Evolutionary conservation across 352 stramenopile species (phyloP).

Genomic region (Phytopythium aichiense): DNA sequence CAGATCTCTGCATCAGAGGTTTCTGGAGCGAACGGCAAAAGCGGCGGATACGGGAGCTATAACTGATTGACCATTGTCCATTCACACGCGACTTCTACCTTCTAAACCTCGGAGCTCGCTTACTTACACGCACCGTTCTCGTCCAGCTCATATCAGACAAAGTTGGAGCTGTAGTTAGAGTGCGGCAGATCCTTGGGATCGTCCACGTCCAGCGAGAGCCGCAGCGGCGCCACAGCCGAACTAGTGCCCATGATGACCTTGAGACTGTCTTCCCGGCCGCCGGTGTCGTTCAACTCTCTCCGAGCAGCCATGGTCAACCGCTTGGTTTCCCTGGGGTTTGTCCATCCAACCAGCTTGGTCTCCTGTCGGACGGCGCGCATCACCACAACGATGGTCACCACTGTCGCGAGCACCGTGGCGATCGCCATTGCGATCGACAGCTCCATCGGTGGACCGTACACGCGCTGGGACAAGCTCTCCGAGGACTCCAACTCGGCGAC

Average conservation of each 20-base stretch:
- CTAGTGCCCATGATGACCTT: background rate
- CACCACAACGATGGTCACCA: background rate
- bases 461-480: constrained; percentile 4
- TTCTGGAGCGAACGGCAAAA: no score
- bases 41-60: no score
- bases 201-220: constrained; percentile 3
- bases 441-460: constrained; percentile 30
- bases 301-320: background rate
- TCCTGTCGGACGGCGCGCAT: background rate
- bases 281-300: background rate
- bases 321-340: background rate
- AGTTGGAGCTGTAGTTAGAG: constrained; percentile 6
- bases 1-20: no score
- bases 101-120: background rate
- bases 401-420: constrained; percentile 14
- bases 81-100: background rate
- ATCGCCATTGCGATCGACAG: constrained; percentile 20
- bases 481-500: background rate
- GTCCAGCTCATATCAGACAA: background rate
- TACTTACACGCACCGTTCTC: background rate
- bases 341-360: background rate
- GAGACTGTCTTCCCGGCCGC: background rate
- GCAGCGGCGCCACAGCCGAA: background rate
- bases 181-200: constrained; percentile 1
- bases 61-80: background rate